These are phyloP conservation scores for Penicillium malachiteum DNA, from an alignment of 495 filamentous ascomycete genomes.

Conservation along the genomic window DNA sequence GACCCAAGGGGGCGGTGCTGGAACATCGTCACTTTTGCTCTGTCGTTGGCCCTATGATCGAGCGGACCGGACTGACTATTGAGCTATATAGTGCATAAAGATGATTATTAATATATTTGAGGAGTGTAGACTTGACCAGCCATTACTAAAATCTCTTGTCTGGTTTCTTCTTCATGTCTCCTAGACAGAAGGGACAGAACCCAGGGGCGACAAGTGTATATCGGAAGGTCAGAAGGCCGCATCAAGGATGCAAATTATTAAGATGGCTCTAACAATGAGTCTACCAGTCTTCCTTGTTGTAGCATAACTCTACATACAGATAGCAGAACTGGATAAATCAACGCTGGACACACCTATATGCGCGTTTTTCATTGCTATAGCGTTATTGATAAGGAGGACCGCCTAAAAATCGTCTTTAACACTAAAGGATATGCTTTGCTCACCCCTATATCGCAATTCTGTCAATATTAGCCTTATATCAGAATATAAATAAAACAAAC, in stretches of 20 bases:
- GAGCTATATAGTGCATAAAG: too few relatives aligned
- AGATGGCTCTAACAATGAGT: constrained; percentile 14
- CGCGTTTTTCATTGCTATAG: constrained; percentile 23
- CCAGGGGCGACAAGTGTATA: too few relatives aligned
- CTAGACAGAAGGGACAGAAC: constrained; percentile 17
- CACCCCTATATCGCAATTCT: constrained; percentile 11
- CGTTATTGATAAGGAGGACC: constrained; percentile 19
- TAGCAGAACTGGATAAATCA: constrained; percentile 22
- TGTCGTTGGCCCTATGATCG: too few relatives aligned
- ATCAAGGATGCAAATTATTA: constrained; percentile 12
- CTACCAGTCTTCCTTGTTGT: constrained; percentile 6
- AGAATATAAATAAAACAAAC: constrained; percentile 3
- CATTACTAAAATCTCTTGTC: constrained; percentile 17
- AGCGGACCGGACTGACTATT: too few relatives aligned
- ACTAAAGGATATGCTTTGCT: constrained; percentile 26
- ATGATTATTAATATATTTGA: too few relatives aligned
- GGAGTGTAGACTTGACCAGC: too few relatives aligned
- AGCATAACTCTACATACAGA: constrained; percentile 11
- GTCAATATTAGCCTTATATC: background rate
- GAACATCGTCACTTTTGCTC: too few relatives aligned
- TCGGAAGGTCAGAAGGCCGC: constrained; percentile 19
- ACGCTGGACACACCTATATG: constrained; percentile 14
- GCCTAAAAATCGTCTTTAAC: constrained; percentile 15
- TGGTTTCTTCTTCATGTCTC: constrained; percentile 8
- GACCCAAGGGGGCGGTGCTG: too few relatives aligned